Conservation (phyloP, 768 basidiomycete genomes). For the Panaeolus cyanescens region DNA sequence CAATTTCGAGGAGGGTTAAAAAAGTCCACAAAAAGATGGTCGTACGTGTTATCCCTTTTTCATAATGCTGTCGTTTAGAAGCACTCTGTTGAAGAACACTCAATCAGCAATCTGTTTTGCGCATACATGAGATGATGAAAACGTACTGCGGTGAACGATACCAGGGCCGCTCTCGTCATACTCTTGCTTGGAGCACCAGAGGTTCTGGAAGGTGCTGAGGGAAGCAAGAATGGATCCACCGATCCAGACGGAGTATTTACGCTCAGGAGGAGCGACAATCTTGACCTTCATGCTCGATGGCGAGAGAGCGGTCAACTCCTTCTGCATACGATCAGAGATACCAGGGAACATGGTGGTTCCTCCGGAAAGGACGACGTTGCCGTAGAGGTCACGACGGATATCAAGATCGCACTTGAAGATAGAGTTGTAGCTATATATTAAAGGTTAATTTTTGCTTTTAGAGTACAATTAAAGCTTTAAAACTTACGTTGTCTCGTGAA, state of each 20-base stretch:
- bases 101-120: background rate
- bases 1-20: constrained; percentile 1
- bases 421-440: constrained; percentile 61
- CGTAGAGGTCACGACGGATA: constrained; percentile 79
- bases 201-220: constrained; percentile 93
- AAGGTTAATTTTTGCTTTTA: background rate
- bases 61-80: constrained; percentile 28
- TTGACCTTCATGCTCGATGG: constrained; percentile 95
- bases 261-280: constrained; percentile 91
- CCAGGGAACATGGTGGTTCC: constrained; percentile 97
- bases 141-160: constrained; percentile 58
- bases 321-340: constrained; percentile 95
- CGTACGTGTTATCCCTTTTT: constrained; percentile 3
- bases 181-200: constrained; percentile 94
- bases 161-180: constrained; percentile 85
- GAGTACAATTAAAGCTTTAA: background rate
- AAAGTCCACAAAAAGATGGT: constrained; percentile 3
- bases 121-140: background rate
- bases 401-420: constrained; percentile 88
- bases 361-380: constrained; percentile 86
- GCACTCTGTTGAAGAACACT: constrained; percentile 25
- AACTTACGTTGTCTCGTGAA: constrained; percentile 86
- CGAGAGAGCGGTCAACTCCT: constrained; percentile 83
- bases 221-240: constrained; percentile 87
- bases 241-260: constrained; percentile 97